Conservation (phyloP, 805 yeast species). For the Candida endomychidarum region DNA sequence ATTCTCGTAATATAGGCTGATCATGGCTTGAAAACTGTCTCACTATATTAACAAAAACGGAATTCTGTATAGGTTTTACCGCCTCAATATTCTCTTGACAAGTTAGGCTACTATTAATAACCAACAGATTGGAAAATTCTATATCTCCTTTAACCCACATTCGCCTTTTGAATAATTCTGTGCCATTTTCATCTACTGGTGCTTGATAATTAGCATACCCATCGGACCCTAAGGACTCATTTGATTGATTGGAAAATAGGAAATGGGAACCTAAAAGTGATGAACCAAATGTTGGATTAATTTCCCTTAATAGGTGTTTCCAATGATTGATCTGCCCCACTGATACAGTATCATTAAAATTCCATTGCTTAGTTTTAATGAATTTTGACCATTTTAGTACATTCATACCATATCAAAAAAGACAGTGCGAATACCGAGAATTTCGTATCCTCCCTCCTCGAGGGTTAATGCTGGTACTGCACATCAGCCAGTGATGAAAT, state of each 20-base stretch:
- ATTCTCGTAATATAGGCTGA: slow-evolving; percentile 41
- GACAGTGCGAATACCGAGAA: neutral
- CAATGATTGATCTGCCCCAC: slow-evolving; percentile 22
- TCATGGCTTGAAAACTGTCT: slow-evolving; percentile 28
- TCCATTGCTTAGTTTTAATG: slow-evolving; percentile 21
- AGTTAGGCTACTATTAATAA: slow-evolving; percentile 29
- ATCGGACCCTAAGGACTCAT: slow-evolving; percentile 54
- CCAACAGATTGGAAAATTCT: slow-evolving; percentile 29
- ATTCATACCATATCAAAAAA: neutral
- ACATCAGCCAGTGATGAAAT: slow-evolving; percentile 6
- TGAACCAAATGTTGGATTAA: neutral
- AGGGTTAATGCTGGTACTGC: neutral
- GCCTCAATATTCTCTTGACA: slow-evolving; percentile 56
- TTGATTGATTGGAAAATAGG: slow-evolving; percentile 62
- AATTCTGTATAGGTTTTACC: slow-evolving; percentile 34
- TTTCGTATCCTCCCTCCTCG: no score
- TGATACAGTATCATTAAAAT: slow-evolving; percentile 21
- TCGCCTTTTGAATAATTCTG: slow-evolving; percentile 50
- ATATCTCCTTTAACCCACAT: slow-evolving; percentile 81
- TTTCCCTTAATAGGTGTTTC: slow-evolving; percentile 15
- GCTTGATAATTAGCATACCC: slow-evolving; percentile 83
- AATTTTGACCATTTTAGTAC: slow-evolving; percentile 20
- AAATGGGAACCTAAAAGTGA: slow-evolving; percentile 56
- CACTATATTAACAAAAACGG: slow-evolving; percentile 54
- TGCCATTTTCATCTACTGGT: slow-evolving; percentile 36